Percentiles rank a stretch among this genome's conserved stretches.
Conservation (phyloP, 2,329 filamentous ascomycete species). For the Penicillium sp. region DNA sequence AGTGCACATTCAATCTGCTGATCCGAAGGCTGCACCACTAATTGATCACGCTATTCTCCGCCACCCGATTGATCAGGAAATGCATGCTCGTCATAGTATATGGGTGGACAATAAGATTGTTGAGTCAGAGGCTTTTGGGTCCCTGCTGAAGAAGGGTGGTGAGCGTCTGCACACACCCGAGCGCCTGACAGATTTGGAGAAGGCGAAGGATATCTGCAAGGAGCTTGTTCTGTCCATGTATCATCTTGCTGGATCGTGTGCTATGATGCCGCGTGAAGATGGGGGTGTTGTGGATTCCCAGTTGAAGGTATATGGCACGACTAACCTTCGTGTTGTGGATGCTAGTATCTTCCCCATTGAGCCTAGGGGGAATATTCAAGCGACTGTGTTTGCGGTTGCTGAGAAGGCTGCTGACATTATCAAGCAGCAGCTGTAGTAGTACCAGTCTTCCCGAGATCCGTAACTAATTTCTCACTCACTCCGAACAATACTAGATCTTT, state of each 20-base stretch:
- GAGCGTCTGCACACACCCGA: constrained; percentile 49
- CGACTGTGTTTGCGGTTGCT: constrained; percentile 37
- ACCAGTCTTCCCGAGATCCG: too few relatives aligned
- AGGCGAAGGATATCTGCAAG: constrained; percentile 23
- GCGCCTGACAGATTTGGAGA: constrained; percentile 43
- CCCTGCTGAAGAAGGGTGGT: constrained; percentile 35
- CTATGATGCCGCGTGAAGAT: constrained; percentile 28
- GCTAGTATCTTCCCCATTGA: constrained; percentile 37
- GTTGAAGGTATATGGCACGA: constrained; percentile 31
- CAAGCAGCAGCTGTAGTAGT: background rate
- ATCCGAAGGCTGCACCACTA: constrained; percentile 34
- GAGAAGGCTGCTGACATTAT: constrained; percentile 36
- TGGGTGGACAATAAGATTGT: constrained; percentile 11
- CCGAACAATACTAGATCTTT: too few relatives aligned
- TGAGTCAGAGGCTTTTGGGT: constrained; percentile 27
- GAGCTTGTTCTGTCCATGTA: constrained; percentile 21
- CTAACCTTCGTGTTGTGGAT: constrained; percentile 35
- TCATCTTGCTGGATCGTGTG: constrained; percentile 24
- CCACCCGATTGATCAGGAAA: constrained; percentile 46
- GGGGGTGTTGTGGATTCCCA: constrained; percentile 32
- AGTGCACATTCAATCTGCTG: constrained; percentile 42
- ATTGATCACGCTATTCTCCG: constrained; percentile 49
- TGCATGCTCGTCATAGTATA: constrained; percentile 39
- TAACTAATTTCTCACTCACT: too few relatives aligned
- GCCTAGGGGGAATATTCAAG: constrained; percentile 39